Evolutionary conservation across 2,329 filamentous ascomycete genomes (phyloP), one percentile per base, ranked within the genome.

Genomic region (Huntiella abstrusa): DNA sequence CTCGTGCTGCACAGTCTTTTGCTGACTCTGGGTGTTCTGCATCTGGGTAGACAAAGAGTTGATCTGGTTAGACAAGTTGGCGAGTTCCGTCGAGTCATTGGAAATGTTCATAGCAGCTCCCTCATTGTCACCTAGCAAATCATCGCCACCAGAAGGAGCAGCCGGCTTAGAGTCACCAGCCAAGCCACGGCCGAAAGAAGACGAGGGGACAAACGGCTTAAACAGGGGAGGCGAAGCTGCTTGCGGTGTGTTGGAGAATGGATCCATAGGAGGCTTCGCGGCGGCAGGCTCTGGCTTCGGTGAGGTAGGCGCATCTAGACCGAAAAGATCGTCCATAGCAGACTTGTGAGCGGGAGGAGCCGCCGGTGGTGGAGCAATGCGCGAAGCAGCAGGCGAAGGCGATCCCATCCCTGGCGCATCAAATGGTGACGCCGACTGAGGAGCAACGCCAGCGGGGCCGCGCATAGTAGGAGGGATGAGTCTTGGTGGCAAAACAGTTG

Each of bases 41-140:
- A 93, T 94, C 63, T 98, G 86, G 57, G 80, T 92, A 0, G 87
- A 82, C 47, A 98, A 64, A 2, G 83, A 88, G 32, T 85, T 80
- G 52, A 98, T 85, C 60, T 96, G 91, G 59, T 93, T 96, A 1
- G 88, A 95, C 54, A 98, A 70, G 58, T 98, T 96, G 44, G 87
- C 91, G 49, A 98, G 70, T 60, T 98, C 91, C 0, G 83, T 80
- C 2, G 87, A 91, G 58, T 98, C 91, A 52, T 78, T 80, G 0
- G 82, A 91, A 19, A 96, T 67, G 59, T 83, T 92, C 60, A 82
- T 91, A 62, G 80, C 88, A 47, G 87, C 77, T 1, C 82, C 81
- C 53, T 96, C 88, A 53, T 79, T 80, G 54, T 95, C 87, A 12
- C 83, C 84, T n/a, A 98, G 70, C 5, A 96, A 70, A 60, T 96